Evolutionary conservation across 495 filamentous ascomycete species (phyloP).

Genomic region (Penicillium desertorum): DNA sequence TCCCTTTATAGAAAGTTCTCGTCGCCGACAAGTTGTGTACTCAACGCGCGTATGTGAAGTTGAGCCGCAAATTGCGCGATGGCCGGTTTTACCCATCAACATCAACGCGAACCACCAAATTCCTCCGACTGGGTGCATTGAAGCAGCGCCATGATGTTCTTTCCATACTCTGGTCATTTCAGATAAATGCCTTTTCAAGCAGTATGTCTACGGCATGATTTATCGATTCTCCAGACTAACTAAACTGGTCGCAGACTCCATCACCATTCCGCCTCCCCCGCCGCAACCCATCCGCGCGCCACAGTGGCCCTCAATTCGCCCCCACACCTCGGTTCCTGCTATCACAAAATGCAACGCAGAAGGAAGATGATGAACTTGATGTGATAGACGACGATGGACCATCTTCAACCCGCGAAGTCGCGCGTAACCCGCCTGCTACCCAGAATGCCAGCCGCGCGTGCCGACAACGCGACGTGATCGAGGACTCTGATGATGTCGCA

Average conservation of each 20-base stretch:
- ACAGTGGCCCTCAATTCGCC: constrained; percentile 41
- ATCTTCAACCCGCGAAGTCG: constrained; percentile 18
- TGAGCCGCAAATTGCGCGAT: constrained; percentile 6
- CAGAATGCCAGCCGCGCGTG: constrained; percentile 12
- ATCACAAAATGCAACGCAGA: constrained; percentile 26
- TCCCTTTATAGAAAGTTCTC: neutral
- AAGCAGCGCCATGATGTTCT: neutral
- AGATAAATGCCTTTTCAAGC: constrained; percentile 23
- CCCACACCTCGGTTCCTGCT: constrained; percentile 44
- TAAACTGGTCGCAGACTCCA: constrained; percentile 23
- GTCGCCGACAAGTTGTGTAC: neutral
- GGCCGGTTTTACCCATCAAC: constrained; percentile 1
- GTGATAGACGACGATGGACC: constrained; percentile 27
- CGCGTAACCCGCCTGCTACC: constrained; percentile 11
- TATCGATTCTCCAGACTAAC: neutral
- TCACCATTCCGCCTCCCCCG: constrained; percentile 37
- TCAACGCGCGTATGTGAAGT: neutral
- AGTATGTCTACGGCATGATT: constrained; percentile 3
- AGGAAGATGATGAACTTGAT: constrained; percentile 17
- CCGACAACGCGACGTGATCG: constrained; percentile 36
- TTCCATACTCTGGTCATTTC: neutral
- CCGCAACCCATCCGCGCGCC: constrained; percentile 31
- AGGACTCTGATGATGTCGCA: constrained; percentile 35
- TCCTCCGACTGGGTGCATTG: neutral
- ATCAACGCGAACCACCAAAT: constrained; percentile 1